These are phyloP conservation scores for Gastrolobium villosum DNA, from an alignment of 306 rosid genomes.

Conservation along the genomic window DNA sequence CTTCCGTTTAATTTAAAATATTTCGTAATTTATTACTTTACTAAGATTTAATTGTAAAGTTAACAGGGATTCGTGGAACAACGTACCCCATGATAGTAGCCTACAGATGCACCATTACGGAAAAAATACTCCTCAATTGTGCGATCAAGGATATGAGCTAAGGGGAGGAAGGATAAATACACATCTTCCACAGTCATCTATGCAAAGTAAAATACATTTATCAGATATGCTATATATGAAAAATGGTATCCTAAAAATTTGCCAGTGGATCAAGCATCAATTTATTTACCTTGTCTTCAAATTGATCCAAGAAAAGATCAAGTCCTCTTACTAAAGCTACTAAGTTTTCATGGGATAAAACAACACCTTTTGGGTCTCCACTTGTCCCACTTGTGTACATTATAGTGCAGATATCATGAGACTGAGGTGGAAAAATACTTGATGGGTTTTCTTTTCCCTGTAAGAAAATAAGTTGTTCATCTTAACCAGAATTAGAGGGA, in stretches of 20 bases:
- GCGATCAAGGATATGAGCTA: constrained; percentile 90
- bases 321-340: constrained; percentile 71
- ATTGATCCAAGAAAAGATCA: constrained; percentile 89
- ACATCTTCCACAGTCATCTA: constrained; percentile 83
- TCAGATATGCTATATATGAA: constrained; percentile 31
- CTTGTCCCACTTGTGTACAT: constrained; percentile 99
- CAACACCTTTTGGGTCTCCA: constrained; percentile 94
- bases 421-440: constrained; percentile 65
- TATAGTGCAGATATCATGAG: constrained; percentile 64
- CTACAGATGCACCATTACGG: constrained; percentile 85
- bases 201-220: constrained; percentile 5
- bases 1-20: no score
- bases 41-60: no score
- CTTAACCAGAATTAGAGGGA: not conserved
- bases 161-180: constrained; percentile 87
- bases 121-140: constrained; percentile 85
- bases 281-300: constrained; percentile 84
- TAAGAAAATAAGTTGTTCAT: constrained; percentile 14
- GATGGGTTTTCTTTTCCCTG: constrained; percentile 84
- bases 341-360: constrained; percentile 72
- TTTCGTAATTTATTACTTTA: no score
- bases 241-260: not conserved
- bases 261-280: constrained; percentile 9
- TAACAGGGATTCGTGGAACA: not conserved
- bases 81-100: constrained; percentile 91